A percentile compares a stretch with the other conserved stretches of the same genome.
Conservation (phyloP, 306 rosid species). For the Abrus precatorius region DNA sequence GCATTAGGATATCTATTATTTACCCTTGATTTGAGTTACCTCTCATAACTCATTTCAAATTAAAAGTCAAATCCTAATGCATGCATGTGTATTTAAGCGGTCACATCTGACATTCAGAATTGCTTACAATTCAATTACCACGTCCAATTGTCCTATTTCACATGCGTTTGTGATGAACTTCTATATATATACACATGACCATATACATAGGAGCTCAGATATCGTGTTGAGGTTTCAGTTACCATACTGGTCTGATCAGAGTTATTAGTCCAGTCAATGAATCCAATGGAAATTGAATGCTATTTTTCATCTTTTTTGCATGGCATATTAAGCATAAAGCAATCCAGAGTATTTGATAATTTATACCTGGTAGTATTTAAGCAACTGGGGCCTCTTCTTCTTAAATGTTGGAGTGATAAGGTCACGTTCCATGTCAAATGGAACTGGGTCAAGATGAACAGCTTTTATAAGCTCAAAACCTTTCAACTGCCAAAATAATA, state of each 20-base stretch:
- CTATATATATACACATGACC: too few species aligned
- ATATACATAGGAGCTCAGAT: too few species aligned
- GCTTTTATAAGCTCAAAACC: constrained; percentile 82
- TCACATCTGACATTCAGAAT: too few species aligned
- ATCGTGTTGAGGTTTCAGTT: too few species aligned
- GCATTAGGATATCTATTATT: neutral
- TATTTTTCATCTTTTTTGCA: neutral
- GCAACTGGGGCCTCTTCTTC: constrained; percentile 91
- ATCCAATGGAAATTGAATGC: neutral
- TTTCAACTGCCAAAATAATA: constrained; percentile 73
- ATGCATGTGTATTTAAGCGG: too few species aligned
- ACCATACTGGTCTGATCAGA: too few species aligned
- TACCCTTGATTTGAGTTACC: neutral
- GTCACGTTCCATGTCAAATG: constrained; percentile 91
- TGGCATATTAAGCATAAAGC: neutral
- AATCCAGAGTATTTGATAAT: constrained; percentile 7
- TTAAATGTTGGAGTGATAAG: constrained; percentile 90
- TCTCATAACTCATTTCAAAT: neutral
- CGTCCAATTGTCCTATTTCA: too few species aligned
- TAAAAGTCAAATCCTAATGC: too few species aligned
- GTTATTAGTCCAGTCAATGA: too few species aligned
- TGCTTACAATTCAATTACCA: too few species aligned
- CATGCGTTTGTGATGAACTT: too few species aligned
- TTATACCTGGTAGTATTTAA: constrained; percentile 84
- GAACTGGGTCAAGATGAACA: constrained; percentile 89